Base-by-base conservation (phyloP, 129 eudicot genomes). In the Cynara cardunculus region DNA sequence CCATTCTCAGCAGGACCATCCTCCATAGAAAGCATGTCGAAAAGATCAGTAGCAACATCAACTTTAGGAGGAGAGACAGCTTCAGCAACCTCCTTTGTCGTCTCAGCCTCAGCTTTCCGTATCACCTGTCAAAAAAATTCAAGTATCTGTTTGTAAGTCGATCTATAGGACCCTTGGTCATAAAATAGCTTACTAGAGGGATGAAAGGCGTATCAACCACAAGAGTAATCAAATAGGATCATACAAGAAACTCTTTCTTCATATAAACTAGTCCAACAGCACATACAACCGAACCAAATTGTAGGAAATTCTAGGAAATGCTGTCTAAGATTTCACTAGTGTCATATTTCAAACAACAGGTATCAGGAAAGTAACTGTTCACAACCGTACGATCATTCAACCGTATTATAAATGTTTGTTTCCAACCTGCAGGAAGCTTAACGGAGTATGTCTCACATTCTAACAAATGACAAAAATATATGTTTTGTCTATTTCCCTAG, bases 31-130 rank as follows among this genome's bases (percentile, higher is more conserved):
- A 95, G 97, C 97, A 95, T 92, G 85, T 89, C 75, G 72, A 95
- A 92, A 73, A 95, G 97, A 89, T 95, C 96, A 74, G 97, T 89
- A 77, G 99, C 93, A 90, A 74, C 89, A 85, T 89, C 94, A 73
- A 90, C 86, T 86, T 92, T 92, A 65, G 80, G 80, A 70, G 94
- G 84, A 27, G 92, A 82, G 56, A 73, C 88, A 79, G 74, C 86
- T 49, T 86, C 87, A 18, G 85, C 71, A 74, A 72, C 85, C 82
- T 69, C 88, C 85, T 88, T 94, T 39, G 73, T 74, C 13, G 83
- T 32, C 80, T 83, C 91, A 73, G 89, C 62, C 84, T 87, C 97
- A 25, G 86, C 3, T 84, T 87, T 90, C 81, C 80, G 86, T 64
- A 80, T 71, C 81, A 89, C 89, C 76, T 84, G 86, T 85, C 26